A percentile compares a stretch with the other conserved stretches of the same genome.
phyloP scores from a whole-genome alignment of 805 yeast genomes.

The Kazachstania viticola region DNA sequence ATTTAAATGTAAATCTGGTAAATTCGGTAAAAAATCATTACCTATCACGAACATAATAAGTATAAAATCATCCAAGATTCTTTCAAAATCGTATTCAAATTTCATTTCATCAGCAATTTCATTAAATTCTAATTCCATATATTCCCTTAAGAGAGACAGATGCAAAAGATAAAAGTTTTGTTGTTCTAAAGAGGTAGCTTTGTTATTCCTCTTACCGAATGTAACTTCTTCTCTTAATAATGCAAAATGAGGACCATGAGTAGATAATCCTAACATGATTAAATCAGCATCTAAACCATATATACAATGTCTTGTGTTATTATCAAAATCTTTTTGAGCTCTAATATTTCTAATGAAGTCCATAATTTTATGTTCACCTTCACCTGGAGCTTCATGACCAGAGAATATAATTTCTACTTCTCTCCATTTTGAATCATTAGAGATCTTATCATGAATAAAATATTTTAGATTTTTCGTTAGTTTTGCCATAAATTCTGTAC shows the following conservation, averaged over 20 bases:
- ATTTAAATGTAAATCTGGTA: conserved; percentile 86
- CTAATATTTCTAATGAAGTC: conserved; percentile 72
- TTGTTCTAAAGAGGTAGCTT: conserved; percentile 45
- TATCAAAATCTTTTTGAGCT: conserved; percentile 60
- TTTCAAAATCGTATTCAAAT: conserved; percentile 73
- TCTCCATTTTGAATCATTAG: conserved; percentile 83
- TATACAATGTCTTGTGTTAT: conserved; percentile 83
- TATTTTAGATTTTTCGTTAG: conserved; percentile 72
- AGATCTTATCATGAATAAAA: conserved; percentile 76
- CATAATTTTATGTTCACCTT: conserved; percentile 97
- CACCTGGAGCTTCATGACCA: conserved; percentile 97
- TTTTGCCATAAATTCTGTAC: conserved; percentile 92
- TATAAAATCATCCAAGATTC: conserved; percentile 84
- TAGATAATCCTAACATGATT: conserved; percentile 81
- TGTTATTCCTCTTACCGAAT: conserved; percentile 46
- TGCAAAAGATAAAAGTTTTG: conserved; percentile 80
- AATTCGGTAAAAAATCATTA: conserved; percentile 92
- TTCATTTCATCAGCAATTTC: conserved; percentile 52
- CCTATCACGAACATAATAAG: conserved; percentile 91
- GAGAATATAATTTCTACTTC: conserved; percentile 63
- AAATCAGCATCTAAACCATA: conserved; percentile 95
- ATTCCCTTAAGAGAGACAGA: conserved; percentile 80
- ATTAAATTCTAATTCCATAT: conserved; percentile 72
- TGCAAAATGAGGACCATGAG: conserved; percentile 94
- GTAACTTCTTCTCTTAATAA: conserved; percentile 89